Base-by-base conservation (phyloP, 441 rosid genomes). In the Croton setiger region DNA sequence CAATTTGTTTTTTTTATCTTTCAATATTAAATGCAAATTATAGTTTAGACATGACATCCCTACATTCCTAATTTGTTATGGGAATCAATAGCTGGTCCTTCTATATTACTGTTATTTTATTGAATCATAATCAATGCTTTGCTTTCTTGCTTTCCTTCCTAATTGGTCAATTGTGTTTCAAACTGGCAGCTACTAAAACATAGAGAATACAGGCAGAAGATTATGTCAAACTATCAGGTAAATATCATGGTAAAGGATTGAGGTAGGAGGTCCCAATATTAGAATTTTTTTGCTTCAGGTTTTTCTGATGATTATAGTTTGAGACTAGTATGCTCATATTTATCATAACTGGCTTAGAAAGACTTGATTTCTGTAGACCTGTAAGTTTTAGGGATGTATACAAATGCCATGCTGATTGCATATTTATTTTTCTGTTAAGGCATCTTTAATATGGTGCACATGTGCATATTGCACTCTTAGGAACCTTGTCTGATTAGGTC, bases 201-300 rank as follows among this genome's bases (percentile, higher is more conserved):
- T 71, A 84, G 79, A 67, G 95, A 86, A 23, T 87, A 92, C 73
- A 81, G 93, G 79, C 85, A 82, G 75, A 84, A 74, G 83, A 88
- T 92, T 54, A 68, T 78, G 60, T 66, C 80, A 20, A 84, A 78
- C 72, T 88, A 92, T 80, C 87, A 87, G 98, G 96, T 87, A 57
- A 51, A 27, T 41, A 68, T 53, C 36, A 45, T 49, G 39, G 18
- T 41, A 17, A 37, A 56, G 18, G 48, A 20, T 63, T 54, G 54
- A n/a, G 27, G 3, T 43, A 60, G 12, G n/a, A 39, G 27, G 20
- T 61, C 67, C 53, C 18, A 48, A 48, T 15, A 3, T 21, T 35
- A 21, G 18, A 44, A 64, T 64, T 54, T 7, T 17, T 56, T 13
- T 45, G 1, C 31, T 52, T 44, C 2, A 36, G 41, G 21, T 36